Evolutionary conservation across 768 basidiomycete species (phyloP).

Genomic region (Leccinum obscurum): DNA sequence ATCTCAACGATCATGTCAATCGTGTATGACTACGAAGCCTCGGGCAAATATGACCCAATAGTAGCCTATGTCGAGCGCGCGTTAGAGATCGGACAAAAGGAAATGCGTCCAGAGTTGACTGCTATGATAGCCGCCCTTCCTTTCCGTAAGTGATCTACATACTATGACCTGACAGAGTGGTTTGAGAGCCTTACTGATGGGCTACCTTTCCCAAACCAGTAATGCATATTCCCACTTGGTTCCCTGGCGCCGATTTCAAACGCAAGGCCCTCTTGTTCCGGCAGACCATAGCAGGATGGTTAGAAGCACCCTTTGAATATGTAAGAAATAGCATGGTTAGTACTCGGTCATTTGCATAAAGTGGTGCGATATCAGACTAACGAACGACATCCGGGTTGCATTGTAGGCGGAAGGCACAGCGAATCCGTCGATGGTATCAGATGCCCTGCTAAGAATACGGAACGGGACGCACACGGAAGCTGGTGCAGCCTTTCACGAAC

Average conservation of each 20-base stretch:
- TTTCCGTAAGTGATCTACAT: conserved; percentile 13
- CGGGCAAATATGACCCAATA: conserved; percentile 21
- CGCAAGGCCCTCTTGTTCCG: conserved; percentile 13
- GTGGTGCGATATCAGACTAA: neutral
- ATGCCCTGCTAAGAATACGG: conserved; percentile 17
- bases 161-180: neutral
- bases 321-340: conserved; percentile 25
- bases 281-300: conserved; percentile 7
- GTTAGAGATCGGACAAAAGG: conserved; percentile 8
- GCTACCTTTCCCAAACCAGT: conserved; percentile 8
- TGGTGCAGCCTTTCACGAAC: conserved; percentile 16
- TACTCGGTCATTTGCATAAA: neutral
- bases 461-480: conserved; percentile 1
- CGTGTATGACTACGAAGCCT: conserved; percentile 25
- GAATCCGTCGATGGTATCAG: conserved; percentile 25
- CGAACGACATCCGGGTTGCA: neutral
- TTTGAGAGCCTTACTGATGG: neutral
- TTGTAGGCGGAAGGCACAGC: conserved; percentile 22
- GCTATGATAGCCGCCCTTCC: conserved; percentile 18
- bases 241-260: conserved; percentile 24
- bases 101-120: conserved; percentile 18
- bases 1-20: conserved; percentile 25
- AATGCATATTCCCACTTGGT: conserved; percentile 21
- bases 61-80: conserved; percentile 16
- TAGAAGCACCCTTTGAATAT: conserved; percentile 25